Evolutionary conservation across 2,329 filamentous ascomycete species (phyloP), one percentile per base, ranked within the genome.

Genomic region (Penicillium psychrosexuale): DNA sequence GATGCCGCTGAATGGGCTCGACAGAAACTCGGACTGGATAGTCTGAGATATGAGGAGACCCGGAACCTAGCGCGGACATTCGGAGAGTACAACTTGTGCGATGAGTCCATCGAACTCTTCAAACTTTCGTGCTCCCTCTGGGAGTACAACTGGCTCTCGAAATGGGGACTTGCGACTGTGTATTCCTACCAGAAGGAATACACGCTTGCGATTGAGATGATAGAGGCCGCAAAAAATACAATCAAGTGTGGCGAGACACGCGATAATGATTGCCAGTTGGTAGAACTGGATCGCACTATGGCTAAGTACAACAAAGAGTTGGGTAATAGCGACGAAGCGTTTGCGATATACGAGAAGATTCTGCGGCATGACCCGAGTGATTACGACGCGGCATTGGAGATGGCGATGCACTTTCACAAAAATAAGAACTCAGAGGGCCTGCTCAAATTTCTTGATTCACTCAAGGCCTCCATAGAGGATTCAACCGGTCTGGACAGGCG

Each of bases 1-100:
- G 47, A 57, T 9, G 46, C 53, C 8, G 60, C 56, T 9, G 47
- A 57, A 42, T 62, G 58, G 58, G 58, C 55, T 19, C 60, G 53
- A 39, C 27, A 34, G 19, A 34, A 42, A 4, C 27, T 62, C 30
- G 60, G 43, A 27, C 45, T 60, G 1, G 48, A 59, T 4, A 43
- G 17, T 4, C 30, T 62, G 17, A 51, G 53, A 11, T 62, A 62
- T 22, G 49, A 59, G 11, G 58, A 59, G 37, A 62, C 22, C 9
- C 58, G 52, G 5, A 61, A 63, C 17, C 31, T 67, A 37, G 64
- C 62, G 27, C 38, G 49, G 13, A 64, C 61, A 4, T 39, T 64
- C 27, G 45, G 53, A 17, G 43, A 49, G 12, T 62, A 53, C 38
- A 13, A 17, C 2, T 60, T 58, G 31, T 54, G 44, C 9, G 33